A percentile compares a stretch with the other conserved stretches of the same genome.
phyloP scores from a whole-genome alignment of 768 basidiomycete species.

The Psilocybe subaeruginosa region DNA sequence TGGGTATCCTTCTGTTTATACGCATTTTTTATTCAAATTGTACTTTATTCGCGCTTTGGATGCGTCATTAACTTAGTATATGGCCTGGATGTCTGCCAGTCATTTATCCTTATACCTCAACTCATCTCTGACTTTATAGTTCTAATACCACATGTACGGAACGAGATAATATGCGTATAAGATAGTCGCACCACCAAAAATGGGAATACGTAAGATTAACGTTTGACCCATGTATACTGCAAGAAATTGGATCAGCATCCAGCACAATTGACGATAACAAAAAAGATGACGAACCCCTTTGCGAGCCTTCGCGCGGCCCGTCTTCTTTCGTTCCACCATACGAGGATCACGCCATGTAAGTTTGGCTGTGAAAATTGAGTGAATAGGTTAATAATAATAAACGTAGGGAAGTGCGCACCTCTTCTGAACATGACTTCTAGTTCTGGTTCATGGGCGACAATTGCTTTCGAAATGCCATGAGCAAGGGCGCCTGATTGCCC shows the following conservation, averaged over 20 bases:
- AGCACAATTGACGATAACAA: conserved; percentile 2
- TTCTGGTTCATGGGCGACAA: conserved; percentile 72
- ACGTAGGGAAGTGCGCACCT: conserved; percentile 49
- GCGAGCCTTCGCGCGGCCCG: conserved; percentile 88
- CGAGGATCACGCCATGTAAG: conserved; percentile 90
- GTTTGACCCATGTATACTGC: conserved; percentile 96
- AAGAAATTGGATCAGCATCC: conserved; percentile 19
- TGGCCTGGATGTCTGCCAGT: conserved; percentile 13
- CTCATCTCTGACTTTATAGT: conserved; percentile 17
- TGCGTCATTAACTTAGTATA: conserved; percentile 15
- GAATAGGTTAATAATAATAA: conserved; percentile 7
- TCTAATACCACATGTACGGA: conserved; percentile 20
- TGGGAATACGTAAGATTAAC: conserved; percentile 43
- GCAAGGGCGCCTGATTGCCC: conserved; percentile 92
- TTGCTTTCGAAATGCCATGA: conserved; percentile 74
- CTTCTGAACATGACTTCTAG: conserved; percentile 67
- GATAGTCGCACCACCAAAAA: conserved; percentile 15
- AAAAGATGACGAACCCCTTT: conserved; percentile 68
- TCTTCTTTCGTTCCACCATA: conserved; percentile 99
- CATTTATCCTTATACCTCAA: conserved; percentile 22
- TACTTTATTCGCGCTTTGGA: conserved; percentile 21
- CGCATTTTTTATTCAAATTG: conserved; percentile 16
- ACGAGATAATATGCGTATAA: conserved; percentile 22
- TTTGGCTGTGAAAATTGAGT: conserved; percentile 58
- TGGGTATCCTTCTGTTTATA: conserved; percentile 20